A percentile compares a stretch with the other conserved stretches of the same genome.
phyloP scores from a whole-genome alignment of 2,329 filamentous ascomycete species.

The Clonostachys rhizophaga region DNA sequence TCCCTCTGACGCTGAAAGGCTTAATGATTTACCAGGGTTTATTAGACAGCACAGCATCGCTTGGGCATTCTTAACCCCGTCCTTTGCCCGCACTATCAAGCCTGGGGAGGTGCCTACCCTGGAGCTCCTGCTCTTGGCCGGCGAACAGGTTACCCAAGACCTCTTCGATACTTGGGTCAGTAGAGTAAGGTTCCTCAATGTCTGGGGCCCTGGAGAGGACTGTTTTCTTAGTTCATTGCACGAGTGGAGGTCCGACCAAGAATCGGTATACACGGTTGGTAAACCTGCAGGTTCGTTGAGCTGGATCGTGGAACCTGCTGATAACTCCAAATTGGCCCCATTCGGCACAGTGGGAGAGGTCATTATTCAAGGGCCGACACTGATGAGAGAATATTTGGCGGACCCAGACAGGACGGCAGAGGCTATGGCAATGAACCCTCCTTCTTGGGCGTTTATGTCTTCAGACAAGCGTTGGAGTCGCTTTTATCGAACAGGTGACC shows the following conservation, averaged over 20 bases:
- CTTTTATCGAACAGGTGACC: not conserved
- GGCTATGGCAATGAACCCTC: conserved; percentile 2
- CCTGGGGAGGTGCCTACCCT: not conserved
- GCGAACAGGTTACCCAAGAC: conserved; percentile 3
- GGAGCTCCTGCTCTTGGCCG: conserved; percentile 2
- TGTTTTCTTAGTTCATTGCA: conserved; percentile 3
- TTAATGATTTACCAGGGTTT: not conserved
- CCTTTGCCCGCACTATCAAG: not conserved
- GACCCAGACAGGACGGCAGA: conserved; percentile 15
- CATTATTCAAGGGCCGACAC: conserved; percentile 17
- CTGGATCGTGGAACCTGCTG: conserved; percentile 5
- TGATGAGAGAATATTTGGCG: conserved; percentile 44
- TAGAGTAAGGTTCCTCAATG: conserved; percentile 2
- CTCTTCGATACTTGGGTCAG: conserved; percentile 3
- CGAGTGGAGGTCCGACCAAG: not conserved
- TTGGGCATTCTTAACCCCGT: conserved; percentile 1
- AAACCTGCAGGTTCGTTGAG: conserved; percentile 3
- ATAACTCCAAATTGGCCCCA: conserved; percentile 3
- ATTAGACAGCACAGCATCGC: not conserved
- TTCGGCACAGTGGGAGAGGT: conserved; percentile 7
- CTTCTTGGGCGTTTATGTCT: not conserved
- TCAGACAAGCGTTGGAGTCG: conserved; percentile 3
- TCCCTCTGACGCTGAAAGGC: not conserved
- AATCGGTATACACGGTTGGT: conserved; percentile 2
- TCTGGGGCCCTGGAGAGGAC: conserved; percentile 5